Base-by-base conservation (phyloP, 2,329 filamentous ascomycete genomes). In the Colletotrichum higginsianum region DNA sequence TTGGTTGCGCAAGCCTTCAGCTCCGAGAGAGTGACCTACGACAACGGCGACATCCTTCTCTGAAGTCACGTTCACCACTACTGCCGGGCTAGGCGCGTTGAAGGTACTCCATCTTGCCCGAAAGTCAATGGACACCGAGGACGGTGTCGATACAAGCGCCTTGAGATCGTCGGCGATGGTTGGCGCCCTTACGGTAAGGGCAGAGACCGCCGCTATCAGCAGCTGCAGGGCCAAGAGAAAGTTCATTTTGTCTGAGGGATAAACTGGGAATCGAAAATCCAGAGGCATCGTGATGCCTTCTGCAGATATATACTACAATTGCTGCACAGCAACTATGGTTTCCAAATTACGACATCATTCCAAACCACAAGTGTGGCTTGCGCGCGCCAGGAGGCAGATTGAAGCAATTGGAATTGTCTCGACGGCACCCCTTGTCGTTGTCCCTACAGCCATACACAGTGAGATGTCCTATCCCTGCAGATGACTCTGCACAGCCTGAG, bases 41-140 rank as follows among this genome's bases (percentile, higher is more conserved):
- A 62, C 62, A 12, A 46, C 42, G 7, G 46, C 63, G n/a, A 71
- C 64, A 21, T 71, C 67, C 13, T 35, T 40, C 35, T 71, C 67
- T 1, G 47, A 46, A 3, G 63, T 58, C 4, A 66, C 62, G 5
- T 62, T 66, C 12, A 71, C 67, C 26, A 67, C 57, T 42, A 58
- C 40, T 4, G 56, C 47, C 21, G 50, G 38, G 4, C 40, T 49
- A 2, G 67, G 67, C n/a, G 65, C 60, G 21, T 67, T 46, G 26
- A 53, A 67, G 11, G 18, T 30, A 46, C 65, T 67, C 65, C 65
- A 67, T 63, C 65, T 53, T 23, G 49, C 35, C 4, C 63, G 63
- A 40, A 66, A 21, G 15, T 66, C 21, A n/a, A 61, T n/a, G 23
- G 44, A 21, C 21, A 53, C 63, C 11, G 44, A 30, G 4, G 46